These are phyloP conservation scores for Hypoxylon fragiforme DNA, from an alignment of 495 filamentous ascomycete species.

Conservation along the genomic window DNA sequence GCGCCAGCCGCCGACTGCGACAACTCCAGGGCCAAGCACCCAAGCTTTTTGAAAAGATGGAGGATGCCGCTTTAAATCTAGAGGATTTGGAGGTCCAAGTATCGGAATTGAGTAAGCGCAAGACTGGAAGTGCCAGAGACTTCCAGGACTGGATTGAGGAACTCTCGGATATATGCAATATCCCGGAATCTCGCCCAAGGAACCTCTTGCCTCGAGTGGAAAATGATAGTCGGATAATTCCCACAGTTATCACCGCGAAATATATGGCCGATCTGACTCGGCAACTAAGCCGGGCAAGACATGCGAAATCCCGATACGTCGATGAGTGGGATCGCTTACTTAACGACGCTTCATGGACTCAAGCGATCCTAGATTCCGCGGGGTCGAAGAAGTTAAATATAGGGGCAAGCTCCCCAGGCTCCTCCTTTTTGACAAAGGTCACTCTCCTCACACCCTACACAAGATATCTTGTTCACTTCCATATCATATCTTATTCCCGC, in stretches of 20 bases:
- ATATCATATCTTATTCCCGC: constrained; percentile 66
- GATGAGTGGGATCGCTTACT: constrained; percentile 85
- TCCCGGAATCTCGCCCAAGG: constrained; percentile 64
- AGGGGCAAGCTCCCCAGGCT: constrained; percentile 57
- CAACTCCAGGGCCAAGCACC: constrained; percentile 79
- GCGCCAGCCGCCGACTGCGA: constrained; percentile 68
- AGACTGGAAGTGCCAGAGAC: constrained; percentile 76
- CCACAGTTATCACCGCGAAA: constrained; percentile 86
- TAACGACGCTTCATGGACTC: constrained; percentile 68
- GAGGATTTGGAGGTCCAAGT: constrained; percentile 83
- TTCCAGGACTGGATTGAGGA: constrained; percentile 96
- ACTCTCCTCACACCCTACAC: constrained; percentile 81
- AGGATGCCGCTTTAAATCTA: constrained; percentile 78
- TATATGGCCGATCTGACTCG: constrained; percentile 89
- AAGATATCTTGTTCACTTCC: constrained; percentile 74
- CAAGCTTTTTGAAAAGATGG: constrained; percentile 80
- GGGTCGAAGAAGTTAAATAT: constrained; percentile 81
- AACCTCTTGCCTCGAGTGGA: constrained; percentile 44
- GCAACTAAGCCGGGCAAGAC: constrained; percentile 75
- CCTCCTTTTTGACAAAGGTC: constrained; percentile 56
- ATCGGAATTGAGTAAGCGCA: constrained; percentile 72
- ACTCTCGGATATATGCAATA: constrained; percentile 70
- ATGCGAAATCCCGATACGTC: constrained; percentile 78
- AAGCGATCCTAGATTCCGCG: constrained; percentile 82
- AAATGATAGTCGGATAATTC: constrained; percentile 52